Base-by-base conservation (phyloP, 2,329 filamentous ascomycete species). In the Emergomyces pasteurianus region DNA sequence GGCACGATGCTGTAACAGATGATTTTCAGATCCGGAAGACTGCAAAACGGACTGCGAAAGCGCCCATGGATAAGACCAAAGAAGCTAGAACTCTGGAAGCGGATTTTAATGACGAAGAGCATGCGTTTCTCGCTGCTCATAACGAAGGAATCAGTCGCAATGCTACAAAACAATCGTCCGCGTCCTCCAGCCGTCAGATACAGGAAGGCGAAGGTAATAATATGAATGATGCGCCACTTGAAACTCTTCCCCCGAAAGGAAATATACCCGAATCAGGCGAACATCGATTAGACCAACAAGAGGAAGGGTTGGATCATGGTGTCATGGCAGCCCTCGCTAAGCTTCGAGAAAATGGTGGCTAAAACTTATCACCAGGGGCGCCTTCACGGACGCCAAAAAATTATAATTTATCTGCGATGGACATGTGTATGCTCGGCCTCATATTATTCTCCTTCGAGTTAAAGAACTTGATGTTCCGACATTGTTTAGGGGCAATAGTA, bases 1-100 rank as follows among this genome's bases (percentile, higher is more conserved):
- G 92, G 92, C 87, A 83, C 66, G 82, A 80, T 61, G 87, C 88
- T 10, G 88, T 96, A 1, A 83, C 90, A 62, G 91, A 95, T 74
- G 90, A 90, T 0, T 96, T 97, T 68, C 79, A 90, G 61, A 84
- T 87, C 5, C 84, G 86, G 67, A 88, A 87, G 68, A 83, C 88
- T 1, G 83, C 81, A n/a, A 89, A 77, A 65, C 72, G 79, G 46
- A 77, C 74, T n/a, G 65, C 78, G 16, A 21, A 38, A 3, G 26
- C 58, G 12, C 21, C 50, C 23, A 68, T 69, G 65, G 58, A 58
- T 52, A 60, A 66, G 61, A 62, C 63, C 62, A 55, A 61, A 60
- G 61, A 31, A 31, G 16, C n/a, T 9, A 54, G 58, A 38, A 40
- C 14, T 12, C 43, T 16, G 10, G 6, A 58, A n/a, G 31, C 50